Conservation (phyloP, 257 asterid species). For the Solanum megistacrolobum region DNA sequence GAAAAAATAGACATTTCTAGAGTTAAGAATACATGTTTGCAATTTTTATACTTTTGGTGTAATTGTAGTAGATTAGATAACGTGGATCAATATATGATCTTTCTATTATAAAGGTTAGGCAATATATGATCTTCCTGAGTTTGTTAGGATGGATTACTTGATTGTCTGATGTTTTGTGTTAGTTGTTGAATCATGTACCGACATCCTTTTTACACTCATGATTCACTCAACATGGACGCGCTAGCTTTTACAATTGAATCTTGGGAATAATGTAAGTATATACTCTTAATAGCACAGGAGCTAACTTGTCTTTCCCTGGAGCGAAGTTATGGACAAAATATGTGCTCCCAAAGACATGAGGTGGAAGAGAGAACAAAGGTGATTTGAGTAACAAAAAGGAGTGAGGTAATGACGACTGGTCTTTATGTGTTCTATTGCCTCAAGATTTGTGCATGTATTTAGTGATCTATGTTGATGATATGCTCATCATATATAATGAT, state of each 20-base stretch:
- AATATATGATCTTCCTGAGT: background rate
- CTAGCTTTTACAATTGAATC: background rate
- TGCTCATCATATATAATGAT: background rate
- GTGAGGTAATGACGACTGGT: background rate
- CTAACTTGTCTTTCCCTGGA: background rate
- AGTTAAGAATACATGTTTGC: background rate
- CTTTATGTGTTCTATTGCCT: background rate
- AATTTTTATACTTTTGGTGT: background rate
- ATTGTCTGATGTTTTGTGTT: background rate
- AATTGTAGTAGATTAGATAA: background rate
- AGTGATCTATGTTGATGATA: background rate
- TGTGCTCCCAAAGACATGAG: background rate
- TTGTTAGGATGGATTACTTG: background rate
- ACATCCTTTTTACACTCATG: background rate
- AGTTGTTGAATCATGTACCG: background rate
- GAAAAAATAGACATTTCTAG: background rate
- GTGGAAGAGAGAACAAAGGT: background rate
- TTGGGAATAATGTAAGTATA: background rate
- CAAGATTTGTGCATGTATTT: background rate
- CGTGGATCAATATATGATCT: background rate
- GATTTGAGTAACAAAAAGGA: background rate
- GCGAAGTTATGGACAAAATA: background rate
- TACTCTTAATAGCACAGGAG: background rate
- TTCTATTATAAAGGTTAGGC: background rate
- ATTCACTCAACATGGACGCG: too few species aligned